These are phyloP conservation scores for Vachellia collinsii DNA, from an alignment of 306 rosid species.

Conservation along the genomic window DNA sequence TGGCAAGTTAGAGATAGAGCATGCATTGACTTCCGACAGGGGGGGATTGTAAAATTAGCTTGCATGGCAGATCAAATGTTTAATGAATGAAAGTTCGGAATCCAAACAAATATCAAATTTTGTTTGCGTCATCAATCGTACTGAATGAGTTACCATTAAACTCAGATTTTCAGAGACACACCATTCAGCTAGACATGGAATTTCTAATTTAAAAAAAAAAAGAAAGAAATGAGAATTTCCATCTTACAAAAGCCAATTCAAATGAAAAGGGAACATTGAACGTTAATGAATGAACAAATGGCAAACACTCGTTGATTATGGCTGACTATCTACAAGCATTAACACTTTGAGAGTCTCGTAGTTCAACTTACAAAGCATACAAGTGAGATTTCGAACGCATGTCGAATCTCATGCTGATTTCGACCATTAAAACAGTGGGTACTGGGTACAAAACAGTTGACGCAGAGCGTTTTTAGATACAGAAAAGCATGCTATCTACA, in stretches of 20 bases:
- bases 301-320: conserved; percentile 47
- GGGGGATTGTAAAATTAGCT: not conserved
- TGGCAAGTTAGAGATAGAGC: not conserved
- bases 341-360: conserved; percentile 40
- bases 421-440: conserved; percentile 35
- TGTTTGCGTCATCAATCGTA: not conserved
- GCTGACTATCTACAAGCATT: conserved; percentile 58
- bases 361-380: conserved; percentile 49
- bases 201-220: not conserved
- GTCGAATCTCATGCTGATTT: conserved; percentile 49
- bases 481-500: conserved; percentile 58
- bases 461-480: conserved; percentile 41
- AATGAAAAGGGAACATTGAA: conserved; percentile 21
- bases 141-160: not conserved
- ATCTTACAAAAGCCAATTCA: conserved; percentile 19
- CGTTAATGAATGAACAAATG: conserved; percentile 45
- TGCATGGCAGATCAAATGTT: not conserved
- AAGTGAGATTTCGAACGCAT: conserved; percentile 46
- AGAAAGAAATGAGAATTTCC: not conserved
- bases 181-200: not conserved
- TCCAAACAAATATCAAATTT: not conserved
- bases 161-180: not conserved
- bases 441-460: conserved; percentile 37
- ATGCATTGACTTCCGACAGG: not conserved
- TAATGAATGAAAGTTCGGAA: not conserved